Conservation (phyloP, 1,284 basidiomycete genomes). For the Cronartium ribicola region DNA sequence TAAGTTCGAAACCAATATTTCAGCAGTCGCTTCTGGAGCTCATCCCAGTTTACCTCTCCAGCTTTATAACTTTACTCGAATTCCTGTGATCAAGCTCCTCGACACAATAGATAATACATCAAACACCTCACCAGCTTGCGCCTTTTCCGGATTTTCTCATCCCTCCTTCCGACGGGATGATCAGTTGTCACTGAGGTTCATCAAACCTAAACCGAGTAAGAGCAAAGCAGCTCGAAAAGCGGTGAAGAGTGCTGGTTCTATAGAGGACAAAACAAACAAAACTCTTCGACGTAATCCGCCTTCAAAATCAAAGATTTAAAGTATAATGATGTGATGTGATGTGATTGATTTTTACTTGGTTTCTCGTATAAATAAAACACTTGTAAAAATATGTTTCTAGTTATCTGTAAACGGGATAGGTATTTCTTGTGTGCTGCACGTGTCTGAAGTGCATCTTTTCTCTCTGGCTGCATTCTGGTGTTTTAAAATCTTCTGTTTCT, state of each 20-base stretch:
- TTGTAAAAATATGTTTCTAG: too few relatives aligned
- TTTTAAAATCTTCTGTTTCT: too few relatives aligned
- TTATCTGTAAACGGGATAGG: too few relatives aligned
- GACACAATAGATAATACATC: constrained; percentile 29
- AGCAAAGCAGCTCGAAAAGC: constrained; percentile 30
- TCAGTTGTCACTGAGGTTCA: constrained; percentile 9
- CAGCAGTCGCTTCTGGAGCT: not conserved
- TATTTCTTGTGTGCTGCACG: too few relatives aligned
- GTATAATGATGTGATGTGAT: too few relatives aligned
- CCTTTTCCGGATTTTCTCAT: constrained; percentile 37
- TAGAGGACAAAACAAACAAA: constrained; percentile 6
- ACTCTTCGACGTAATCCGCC: constrained; percentile 8
- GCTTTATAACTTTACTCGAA: constrained; percentile 40
- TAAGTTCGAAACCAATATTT: not conserved
- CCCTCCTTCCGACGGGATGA: constrained; percentile 35
- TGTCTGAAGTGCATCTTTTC: too few relatives aligned
- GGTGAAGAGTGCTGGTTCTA: constrained; percentile 5
- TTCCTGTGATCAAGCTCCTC: constrained; percentile 35
- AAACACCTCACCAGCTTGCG: constrained; percentile 26
- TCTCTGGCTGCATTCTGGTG: too few relatives aligned
- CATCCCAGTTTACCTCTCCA: not conserved
- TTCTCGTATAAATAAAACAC: too few relatives aligned
- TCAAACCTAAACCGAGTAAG: constrained; percentile 40
- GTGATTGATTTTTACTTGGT: too few relatives aligned
- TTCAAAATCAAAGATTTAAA: not conserved